phyloP scores from a whole-genome alignment of 2,329 filamentous ascomycete species.

The Teratosphaeria viscida region DNA sequence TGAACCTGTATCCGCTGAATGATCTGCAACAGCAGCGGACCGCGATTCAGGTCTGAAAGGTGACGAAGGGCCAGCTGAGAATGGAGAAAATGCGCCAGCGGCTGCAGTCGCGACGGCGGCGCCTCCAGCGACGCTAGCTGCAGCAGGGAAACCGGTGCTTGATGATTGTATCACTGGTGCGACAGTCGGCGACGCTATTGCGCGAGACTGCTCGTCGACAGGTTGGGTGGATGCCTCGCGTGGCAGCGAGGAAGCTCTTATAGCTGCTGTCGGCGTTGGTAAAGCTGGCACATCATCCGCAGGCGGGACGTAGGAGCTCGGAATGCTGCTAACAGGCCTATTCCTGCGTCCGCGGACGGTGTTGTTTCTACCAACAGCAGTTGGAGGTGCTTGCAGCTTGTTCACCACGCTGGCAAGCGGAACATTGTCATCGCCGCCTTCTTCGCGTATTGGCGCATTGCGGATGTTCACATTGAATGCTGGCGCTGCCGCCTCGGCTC shows the following conservation, averaged over 20 bases:
- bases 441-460: constrained; percentile 66
- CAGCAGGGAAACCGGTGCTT: background rate
- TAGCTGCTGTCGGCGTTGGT: background rate
- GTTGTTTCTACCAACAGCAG: constrained; percentile 38
- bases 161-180: background rate
- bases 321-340: constrained; percentile 79
- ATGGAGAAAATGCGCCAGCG: constrained; percentile 20
- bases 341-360: constrained; percentile 83
- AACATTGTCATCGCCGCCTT: constrained; percentile 57
- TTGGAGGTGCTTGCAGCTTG: constrained; percentile 54
- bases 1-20: constrained; percentile 74
- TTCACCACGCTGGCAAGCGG: constrained; percentile 67
- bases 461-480: constrained; percentile 71
- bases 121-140: constrained; percentile 5
- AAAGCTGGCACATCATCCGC: background rate
- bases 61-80: constrained; percentile 18
- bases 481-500: constrained; percentile 46
- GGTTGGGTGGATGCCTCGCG: background rate
- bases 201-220: background rate
- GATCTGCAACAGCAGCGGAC: constrained; percentile 37
- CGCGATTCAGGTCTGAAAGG: constrained; percentile 21
- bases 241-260: background rate
- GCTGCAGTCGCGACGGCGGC: constrained; percentile 10
- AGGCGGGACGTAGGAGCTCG: constrained; percentile 6
- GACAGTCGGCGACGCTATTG: background rate